Conservation (phyloP, 345 rosid genomes). For the Eucalyptus polybractea region DNA sequence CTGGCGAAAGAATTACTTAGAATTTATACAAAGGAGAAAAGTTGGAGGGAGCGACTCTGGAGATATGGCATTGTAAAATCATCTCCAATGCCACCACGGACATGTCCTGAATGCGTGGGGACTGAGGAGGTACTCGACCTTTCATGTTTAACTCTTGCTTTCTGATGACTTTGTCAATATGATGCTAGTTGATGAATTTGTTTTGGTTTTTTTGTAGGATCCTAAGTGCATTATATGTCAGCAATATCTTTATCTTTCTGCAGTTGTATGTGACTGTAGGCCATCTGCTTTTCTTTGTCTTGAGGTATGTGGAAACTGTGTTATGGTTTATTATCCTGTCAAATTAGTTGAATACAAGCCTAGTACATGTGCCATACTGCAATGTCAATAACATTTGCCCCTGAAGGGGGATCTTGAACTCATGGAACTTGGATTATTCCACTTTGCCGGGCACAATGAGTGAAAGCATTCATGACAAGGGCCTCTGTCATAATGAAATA, state of each 20-base stretch:
- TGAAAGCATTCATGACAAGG: background rate
- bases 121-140: conserved; percentile 63
- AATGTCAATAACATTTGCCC: background rate
- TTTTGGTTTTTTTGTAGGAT: conserved; percentile 47
- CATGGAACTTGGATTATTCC: background rate
- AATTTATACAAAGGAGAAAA: conserved; percentile 56
- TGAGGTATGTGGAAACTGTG: conserved; percentile 45
- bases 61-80: conserved; percentile 68
- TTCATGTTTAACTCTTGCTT: background rate
- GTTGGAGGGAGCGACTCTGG: conserved; percentile 81
- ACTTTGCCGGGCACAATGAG: background rate
- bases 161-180: background rate
- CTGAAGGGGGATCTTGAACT: background rate
- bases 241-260: conserved; percentile 85
- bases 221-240: conserved; percentile 81
- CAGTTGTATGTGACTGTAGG: conserved; percentile 66
- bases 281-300: conserved; percentile 78
- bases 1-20: conserved; percentile 69
- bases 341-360: background rate
- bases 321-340: background rate
- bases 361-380: background rate
- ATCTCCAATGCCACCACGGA: conserved; percentile 56
- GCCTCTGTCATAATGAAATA: background rate
- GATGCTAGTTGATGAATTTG: background rate
- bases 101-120: conserved; percentile 71